Conservation (phyloP, 2,329 filamentous ascomycete species). For the Hypomyces rosellus region DNA sequence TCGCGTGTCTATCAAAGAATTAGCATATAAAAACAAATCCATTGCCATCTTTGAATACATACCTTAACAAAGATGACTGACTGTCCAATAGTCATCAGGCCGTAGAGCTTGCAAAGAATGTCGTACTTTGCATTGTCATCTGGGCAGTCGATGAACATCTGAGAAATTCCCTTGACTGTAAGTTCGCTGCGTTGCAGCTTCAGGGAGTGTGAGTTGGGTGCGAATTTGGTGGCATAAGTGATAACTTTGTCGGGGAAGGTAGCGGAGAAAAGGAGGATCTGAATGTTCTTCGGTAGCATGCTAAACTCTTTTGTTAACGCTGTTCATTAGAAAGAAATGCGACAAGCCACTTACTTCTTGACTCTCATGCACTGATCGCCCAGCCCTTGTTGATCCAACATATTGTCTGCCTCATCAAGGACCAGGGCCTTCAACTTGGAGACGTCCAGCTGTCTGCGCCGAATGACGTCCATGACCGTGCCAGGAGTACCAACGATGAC, state of each 20-base stretch:
- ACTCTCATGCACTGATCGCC: slow-evolving; percentile 93
- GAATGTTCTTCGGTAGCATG: slow-evolving; percentile 65
- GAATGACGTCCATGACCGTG: slow-evolving; percentile 82
- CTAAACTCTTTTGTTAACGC: slow-evolving; percentile 35
- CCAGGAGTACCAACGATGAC: slow-evolving; percentile 91
- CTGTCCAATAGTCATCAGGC: slow-evolving; percentile 90
- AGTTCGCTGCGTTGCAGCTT: slow-evolving; percentile 85
- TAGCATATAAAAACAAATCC: slow-evolving; percentile 9
- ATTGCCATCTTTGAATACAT: slow-evolving; percentile 12
- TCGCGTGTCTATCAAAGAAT: slow-evolving; percentile 60
- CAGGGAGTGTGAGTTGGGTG: slow-evolving; percentile 78
- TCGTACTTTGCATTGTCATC: slow-evolving; percentile 78
- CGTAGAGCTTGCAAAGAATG: slow-evolving; percentile 86
- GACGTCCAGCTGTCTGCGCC: slow-evolving; percentile 66
- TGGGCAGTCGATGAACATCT: slow-evolving; percentile 93
- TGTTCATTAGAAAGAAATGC: neutral
- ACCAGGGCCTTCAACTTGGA: slow-evolving; percentile 74
- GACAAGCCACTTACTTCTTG: slow-evolving; percentile 53
- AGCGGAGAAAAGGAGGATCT: slow-evolving; percentile 91
- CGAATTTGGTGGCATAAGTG: slow-evolving; percentile 75
- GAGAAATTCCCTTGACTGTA: slow-evolving; percentile 94
- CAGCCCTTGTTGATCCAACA: slow-evolving; percentile 92
- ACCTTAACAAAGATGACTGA: slow-evolving; percentile 98
- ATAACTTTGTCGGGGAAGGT: slow-evolving; percentile 86
- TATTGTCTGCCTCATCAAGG: slow-evolving; percentile 96